Conservation (phyloP, 2,329 filamentous ascomycete species). For the Harringtonia aguacate region DNA sequence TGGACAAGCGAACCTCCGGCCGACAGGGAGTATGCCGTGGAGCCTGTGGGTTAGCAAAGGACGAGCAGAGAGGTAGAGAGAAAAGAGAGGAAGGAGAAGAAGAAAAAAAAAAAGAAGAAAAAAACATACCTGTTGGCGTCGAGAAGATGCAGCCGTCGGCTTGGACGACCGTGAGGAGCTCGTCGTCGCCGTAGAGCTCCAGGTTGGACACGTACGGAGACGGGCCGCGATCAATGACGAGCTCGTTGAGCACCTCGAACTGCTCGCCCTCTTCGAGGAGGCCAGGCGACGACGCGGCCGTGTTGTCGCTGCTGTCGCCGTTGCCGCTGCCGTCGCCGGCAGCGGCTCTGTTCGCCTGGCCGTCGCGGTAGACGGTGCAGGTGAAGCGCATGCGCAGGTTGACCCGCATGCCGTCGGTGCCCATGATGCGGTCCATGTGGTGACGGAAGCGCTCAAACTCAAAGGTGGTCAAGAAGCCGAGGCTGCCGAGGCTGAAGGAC, state of each 20-base stretch:
- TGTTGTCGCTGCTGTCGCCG: conserved; percentile 25
- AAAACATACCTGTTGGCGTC: conserved; percentile 64
- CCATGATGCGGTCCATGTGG: conserved; percentile 83
- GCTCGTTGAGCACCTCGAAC: conserved; percentile 95
- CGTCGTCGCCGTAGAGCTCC: conserved; percentile 90
- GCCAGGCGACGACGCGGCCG: no score
- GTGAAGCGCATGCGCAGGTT: conserved; percentile 98
- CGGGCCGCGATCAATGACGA: conserved; percentile 94
- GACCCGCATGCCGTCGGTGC: conserved; percentile 89
- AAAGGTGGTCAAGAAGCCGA: conserved; percentile 84
- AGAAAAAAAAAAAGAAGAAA: not conserved
- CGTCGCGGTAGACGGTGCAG: conserved; percentile 84
- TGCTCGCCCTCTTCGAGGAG: conserved; percentile 81
- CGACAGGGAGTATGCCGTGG: conserved; percentile 91
- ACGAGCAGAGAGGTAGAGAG: not conserved
- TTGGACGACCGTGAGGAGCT: conserved; percentile 89
- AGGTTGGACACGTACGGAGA: conserved; percentile 95
- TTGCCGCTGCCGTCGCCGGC: no score
- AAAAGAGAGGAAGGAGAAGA: not conserved
- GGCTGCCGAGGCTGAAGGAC: conserved; percentile 72
- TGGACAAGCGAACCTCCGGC: conserved; percentile 93
- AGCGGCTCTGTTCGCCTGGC: conserved; percentile 12
- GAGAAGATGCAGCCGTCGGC: conserved; percentile 97
- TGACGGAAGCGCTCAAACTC: conserved; percentile 81
- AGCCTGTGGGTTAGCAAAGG: conserved; percentile 32